Evolutionary conservation across 139 green algal genomes (phyloP).

Genomic region (Micromonas commoda): DNA sequence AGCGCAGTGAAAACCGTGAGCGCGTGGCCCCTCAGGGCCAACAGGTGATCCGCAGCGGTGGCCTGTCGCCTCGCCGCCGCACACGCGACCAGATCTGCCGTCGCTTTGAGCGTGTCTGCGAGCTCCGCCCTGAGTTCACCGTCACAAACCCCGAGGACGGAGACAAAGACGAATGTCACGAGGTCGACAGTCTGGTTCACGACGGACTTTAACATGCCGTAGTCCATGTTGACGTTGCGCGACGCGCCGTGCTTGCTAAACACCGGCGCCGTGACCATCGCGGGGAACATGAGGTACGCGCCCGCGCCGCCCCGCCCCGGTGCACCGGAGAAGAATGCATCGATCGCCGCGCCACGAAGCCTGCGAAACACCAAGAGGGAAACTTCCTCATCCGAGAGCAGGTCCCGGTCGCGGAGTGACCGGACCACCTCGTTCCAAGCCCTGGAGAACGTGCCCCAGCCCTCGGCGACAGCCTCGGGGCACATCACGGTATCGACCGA

Average conservation of each 20-base stretch:
- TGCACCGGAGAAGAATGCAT: conserved; percentile 6
- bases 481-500: neutral
- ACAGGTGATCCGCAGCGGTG: neutral
- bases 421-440: conserved; percentile 8
- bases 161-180: conserved; percentile 4
- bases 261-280: neutral
- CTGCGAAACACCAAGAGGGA: neutral
- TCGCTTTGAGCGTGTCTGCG: neutral
- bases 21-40: no score
- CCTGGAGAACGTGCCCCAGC: neutral
- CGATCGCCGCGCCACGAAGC: neutral
- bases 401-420: conserved; percentile 2
- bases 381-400: conserved; percentile 1
- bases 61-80: neutral
- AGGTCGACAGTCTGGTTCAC: neutral
- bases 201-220: neutral
- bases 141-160: conserved; percentile 5
- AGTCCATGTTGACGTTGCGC: conserved; percentile 10
- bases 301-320: no score
- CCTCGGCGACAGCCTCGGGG: neutral
- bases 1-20: no score
- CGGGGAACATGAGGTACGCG: neutral
- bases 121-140: neutral
- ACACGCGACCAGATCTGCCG: neutral
- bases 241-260: neutral